phyloP scores from a whole-genome alignment of 2,329 filamentous ascomycete genomes.

The Bipolaris oryzae region DNA sequence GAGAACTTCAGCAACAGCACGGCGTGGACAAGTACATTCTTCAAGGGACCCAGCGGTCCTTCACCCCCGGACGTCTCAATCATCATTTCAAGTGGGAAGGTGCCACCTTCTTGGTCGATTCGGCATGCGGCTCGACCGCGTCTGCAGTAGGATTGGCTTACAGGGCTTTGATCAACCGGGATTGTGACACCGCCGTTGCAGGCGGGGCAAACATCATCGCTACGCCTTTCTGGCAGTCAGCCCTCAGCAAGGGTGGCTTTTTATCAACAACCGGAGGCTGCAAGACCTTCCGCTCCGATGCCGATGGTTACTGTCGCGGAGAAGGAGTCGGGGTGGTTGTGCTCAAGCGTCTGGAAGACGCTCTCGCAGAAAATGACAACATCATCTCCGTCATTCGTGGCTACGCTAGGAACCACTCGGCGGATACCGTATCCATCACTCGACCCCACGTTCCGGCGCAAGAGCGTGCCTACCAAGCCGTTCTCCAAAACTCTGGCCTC shows the following conservation, averaged over 20 bases:
- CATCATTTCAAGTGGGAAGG: slow-evolving; percentile 39
- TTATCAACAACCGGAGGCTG: slow-evolving; percentile 29
- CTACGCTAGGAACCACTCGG: slow-evolving; percentile 50
- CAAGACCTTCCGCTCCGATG: slow-evolving; percentile 37
- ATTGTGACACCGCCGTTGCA: slow-evolving; percentile 30
- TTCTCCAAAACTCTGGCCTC: background rate
- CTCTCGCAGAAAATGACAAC: slow-evolving; percentile 35
- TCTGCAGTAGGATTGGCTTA: slow-evolving; percentile 34
- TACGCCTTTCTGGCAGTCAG: background rate
- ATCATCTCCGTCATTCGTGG: slow-evolving; percentile 39
- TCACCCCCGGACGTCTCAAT: slow-evolving; percentile 58
- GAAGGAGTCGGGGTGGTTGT: slow-evolving; percentile 37
- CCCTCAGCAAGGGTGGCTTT: slow-evolving; percentile 24
- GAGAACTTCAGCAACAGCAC: slow-evolving; percentile 63
- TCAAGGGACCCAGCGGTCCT: slow-evolving; percentile 58
- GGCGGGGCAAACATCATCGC: slow-evolving; percentile 31
- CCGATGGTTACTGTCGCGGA: slow-evolving; percentile 39
- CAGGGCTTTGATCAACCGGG: slow-evolving; percentile 35
- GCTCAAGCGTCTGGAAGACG: slow-evolving; percentile 41
- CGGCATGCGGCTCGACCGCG: slow-evolving; percentile 44
- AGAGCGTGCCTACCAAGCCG: background rate
- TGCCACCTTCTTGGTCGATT: slow-evolving; percentile 49
- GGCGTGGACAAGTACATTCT: slow-evolving; percentile 61
- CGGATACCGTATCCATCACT: slow-evolving; percentile 24
- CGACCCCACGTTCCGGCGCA: background rate